A percentile compares a stretch with the other conserved stretches of the same genome.
phyloP scores from a whole-genome alignment of 331 rosid genomes.

The Telfairia occidentalis region DNA sequence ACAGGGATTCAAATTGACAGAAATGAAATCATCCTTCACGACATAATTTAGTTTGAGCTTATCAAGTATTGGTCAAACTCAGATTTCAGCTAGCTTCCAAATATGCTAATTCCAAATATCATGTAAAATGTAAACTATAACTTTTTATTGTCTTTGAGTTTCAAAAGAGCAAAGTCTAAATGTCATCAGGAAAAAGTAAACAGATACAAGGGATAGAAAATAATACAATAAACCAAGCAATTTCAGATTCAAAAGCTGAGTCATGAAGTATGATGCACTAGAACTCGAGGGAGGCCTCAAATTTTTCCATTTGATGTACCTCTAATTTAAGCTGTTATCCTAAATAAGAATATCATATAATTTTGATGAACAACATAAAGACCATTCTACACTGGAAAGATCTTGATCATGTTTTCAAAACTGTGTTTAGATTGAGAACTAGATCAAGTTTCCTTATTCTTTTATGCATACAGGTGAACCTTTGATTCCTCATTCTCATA shows the following conservation, averaged over 20 bases:
- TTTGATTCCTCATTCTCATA: background rate
- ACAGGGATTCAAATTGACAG: background rate
- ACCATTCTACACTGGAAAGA: background rate
- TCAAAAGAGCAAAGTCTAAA: background rate
- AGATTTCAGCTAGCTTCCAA: background rate
- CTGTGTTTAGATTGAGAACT: background rate
- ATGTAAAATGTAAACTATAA: background rate
- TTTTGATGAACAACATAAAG: background rate
- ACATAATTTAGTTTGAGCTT: background rate
- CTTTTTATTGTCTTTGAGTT: background rate
- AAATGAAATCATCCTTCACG: background rate
- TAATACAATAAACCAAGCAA: no score
- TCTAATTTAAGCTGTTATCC: background rate
- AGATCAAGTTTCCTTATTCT: background rate
- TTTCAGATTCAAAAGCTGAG: no score
- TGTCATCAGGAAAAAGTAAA: background rate
- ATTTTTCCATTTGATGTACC: background rate
- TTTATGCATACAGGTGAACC: background rate
- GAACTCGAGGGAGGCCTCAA: conserved; percentile 10
- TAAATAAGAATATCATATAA: background rate
- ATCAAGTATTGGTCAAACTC: background rate
- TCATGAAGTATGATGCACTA: background rate
- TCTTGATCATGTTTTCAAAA: background rate
- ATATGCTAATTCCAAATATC: background rate
- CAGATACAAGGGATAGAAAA: no score